Percentiles rank a stretch among this genome's conserved stretches.
These are phyloP conservation scores for Pseudopyrenochaeta lycopersici DNA, from an alignment of 2,329 filamentous ascomycete species.

Conservation along the genomic window DNA sequence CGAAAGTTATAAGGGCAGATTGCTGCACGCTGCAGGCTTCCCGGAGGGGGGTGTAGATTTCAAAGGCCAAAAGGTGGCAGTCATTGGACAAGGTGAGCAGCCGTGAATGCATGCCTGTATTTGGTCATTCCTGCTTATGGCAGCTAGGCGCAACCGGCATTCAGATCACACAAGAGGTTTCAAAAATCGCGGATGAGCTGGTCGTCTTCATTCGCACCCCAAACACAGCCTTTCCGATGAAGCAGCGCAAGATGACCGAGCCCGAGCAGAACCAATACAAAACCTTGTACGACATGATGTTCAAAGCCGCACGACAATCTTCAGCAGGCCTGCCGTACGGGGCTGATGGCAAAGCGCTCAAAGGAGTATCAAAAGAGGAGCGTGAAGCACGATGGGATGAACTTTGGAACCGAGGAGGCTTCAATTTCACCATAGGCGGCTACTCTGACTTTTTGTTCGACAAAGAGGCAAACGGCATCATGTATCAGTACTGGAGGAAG, in stretches of 20 bases:
- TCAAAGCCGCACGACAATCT: neutral
- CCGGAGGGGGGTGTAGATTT: slow-evolving; percentile 62
- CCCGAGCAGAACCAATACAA: neutral
- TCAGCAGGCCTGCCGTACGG: neutral
- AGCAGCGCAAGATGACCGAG: neutral
- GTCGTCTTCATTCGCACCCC: slow-evolving; percentile 71
- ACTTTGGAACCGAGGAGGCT: neutral
- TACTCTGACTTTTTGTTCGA: neutral
- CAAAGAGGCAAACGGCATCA: neutral
- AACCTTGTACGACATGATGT: neutral
- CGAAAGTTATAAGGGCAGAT: slow-evolving; percentile 64
- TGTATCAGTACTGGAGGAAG: neutral
- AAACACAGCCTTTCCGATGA: slow-evolving; percentile 2
- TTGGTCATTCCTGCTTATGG: too few relatives aligned
- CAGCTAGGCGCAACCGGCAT: slow-evolving; percentile 69
- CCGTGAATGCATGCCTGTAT: too few relatives aligned
- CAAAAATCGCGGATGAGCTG: slow-evolving; percentile 56
- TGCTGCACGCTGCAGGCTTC: slow-evolving; percentile 67
- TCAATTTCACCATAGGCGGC: neutral
- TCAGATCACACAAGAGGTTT: slow-evolving; percentile 67
- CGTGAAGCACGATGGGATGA: neutral
- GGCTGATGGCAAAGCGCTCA: neutral
- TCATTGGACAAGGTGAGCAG: slow-evolving; percentile 71
- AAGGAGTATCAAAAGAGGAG: neutral
- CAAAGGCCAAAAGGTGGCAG: slow-evolving; percentile 63